A percentile compares a stretch with the other conserved stretches of the same genome.
phyloP scores from a whole-genome alignment of 75 land plant genomes.

The Adiantum capillusveneris region DNA sequence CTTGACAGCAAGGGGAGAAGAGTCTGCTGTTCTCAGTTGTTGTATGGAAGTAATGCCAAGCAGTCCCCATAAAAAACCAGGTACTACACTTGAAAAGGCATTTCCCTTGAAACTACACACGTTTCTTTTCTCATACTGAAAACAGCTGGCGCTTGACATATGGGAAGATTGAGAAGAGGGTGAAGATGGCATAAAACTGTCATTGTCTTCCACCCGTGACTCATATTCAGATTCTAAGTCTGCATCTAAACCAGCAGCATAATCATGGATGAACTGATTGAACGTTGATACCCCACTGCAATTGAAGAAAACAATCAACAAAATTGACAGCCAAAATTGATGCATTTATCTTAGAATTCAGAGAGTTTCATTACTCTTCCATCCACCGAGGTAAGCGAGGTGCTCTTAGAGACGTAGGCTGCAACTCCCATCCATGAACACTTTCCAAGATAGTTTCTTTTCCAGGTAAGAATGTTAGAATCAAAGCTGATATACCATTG shows the following conservation, averaged over 20 bases:
- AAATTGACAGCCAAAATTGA: too few species aligned
- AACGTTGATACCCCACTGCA: constrained; percentile 96
- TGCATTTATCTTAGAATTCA: too few species aligned
- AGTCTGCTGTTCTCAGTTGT: background rate
- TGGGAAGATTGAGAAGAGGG: constrained; percentile 63
- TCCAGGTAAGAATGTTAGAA: constrained; percentile 76
- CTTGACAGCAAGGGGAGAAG: background rate
- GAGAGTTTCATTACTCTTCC: constrained; percentile 95
- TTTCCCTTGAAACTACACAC: background rate
- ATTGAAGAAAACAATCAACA: too few species aligned
- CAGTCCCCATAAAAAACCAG: background rate
- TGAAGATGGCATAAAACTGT: constrained; percentile 46
- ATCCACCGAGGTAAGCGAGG: constrained; percentile 95
- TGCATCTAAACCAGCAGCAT: constrained; percentile 61
- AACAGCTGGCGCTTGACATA: constrained; percentile 39
- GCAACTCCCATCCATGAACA: constrained; percentile 93
- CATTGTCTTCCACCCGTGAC: constrained; percentile 73
- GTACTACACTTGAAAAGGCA: background rate
- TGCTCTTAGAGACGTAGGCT: constrained; percentile 79
- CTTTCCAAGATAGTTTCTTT: constrained; percentile 79
- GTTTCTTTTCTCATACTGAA: background rate
- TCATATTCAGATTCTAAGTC: constrained; percentile 54
- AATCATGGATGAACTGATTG: constrained; percentile 86
- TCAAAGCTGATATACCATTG: constrained; percentile 85
- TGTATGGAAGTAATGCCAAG: background rate